Percentiles rank a stretch among this genome's conserved stretches.
phyloP scores from a whole-genome alignment of 352 stramenopile species.

The Pythium apleroticum region DNA sequence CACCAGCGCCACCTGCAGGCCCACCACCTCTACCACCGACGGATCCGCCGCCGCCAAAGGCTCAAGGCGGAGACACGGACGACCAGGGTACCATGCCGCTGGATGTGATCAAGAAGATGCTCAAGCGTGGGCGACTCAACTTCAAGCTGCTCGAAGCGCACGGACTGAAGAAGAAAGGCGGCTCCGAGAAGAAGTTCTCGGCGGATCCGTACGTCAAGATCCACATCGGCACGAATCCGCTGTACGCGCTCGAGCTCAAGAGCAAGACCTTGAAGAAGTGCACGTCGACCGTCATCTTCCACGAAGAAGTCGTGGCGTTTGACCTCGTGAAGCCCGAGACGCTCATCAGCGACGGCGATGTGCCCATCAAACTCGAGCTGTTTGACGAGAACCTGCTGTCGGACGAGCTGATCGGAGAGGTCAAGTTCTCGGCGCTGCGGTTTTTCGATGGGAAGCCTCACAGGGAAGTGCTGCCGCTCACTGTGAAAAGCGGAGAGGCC shows the following conservation, averaged over 20 bases:
- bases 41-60: conserved; percentile 36
- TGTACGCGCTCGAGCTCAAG: conserved; percentile 69
- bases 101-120: conserved; percentile 42
- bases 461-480: conserved; percentile 60
- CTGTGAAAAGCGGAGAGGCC: conserved; percentile 32
- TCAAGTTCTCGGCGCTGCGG: conserved; percentile 67
- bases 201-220: conserved; percentile 86
- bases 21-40: conserved; percentile 53
- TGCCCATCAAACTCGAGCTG: conserved; percentile 75
- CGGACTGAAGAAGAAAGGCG: conserved; percentile 57
- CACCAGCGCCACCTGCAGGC: conserved; percentile 46
- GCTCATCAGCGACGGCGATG: conserved; percentile 70
- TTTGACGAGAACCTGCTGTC: conserved; percentile 88
- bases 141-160: conserved; percentile 74
- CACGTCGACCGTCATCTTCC: conserved; percentile 76
- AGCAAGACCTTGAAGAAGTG: conserved; percentile 86
- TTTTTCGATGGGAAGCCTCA: conserved; percentile 75
- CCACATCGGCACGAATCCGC: conserved; percentile 66
- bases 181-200: conserved; percentile 65
- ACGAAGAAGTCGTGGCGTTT: conserved; percentile 80
- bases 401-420: conserved; percentile 80
- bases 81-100: conserved; percentile 1
- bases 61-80: neutral
- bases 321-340: conserved; percentile 78
- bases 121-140: conserved; percentile 64